phyloP scores from a whole-genome alignment of 2,329 filamentous ascomycete species.

The Aspergillus pseudotamarii region DNA sequence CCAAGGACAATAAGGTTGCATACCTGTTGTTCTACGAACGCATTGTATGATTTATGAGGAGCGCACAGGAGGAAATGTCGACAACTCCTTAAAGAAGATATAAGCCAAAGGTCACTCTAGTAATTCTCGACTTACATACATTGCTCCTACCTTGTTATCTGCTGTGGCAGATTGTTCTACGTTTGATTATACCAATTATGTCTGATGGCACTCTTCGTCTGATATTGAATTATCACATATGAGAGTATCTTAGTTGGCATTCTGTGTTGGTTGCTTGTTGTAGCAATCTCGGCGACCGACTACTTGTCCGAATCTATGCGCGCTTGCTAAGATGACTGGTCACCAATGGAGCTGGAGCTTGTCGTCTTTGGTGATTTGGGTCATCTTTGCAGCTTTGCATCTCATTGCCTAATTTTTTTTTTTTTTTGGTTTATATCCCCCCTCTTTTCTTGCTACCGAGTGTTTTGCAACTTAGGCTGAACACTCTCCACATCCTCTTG shows the following conservation, averaged over 20 bases:
- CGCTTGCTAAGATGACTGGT: background rate
- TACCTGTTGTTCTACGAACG: conserved; percentile 95
- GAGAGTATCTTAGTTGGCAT: background rate
- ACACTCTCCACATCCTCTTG: conserved; percentile 6
- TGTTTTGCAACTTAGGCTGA: background rate
- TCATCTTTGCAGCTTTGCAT: conserved; percentile 1
- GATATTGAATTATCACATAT: background rate
- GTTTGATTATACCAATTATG: background rate
- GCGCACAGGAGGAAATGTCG: background rate
- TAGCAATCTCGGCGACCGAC: background rate
- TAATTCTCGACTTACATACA: background rate
- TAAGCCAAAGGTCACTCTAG: background rate
- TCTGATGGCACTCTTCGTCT: background rate
- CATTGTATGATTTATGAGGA: conserved; percentile 46
- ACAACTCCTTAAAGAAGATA: background rate
- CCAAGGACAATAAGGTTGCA: conserved; percentile 94
- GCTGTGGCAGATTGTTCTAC: background rate
- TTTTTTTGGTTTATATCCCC: background rate
- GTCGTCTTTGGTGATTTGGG: background rate
- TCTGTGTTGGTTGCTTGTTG: background rate
- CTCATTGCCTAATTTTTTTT: conserved; percentile 1
- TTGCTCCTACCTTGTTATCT: background rate
- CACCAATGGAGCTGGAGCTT: background rate
- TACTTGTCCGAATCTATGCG: background rate
- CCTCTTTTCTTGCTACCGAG: background rate